Conservation (phyloP, 768 basidiomycete species). For the Coprinellus aureogranulatus region DNA sequence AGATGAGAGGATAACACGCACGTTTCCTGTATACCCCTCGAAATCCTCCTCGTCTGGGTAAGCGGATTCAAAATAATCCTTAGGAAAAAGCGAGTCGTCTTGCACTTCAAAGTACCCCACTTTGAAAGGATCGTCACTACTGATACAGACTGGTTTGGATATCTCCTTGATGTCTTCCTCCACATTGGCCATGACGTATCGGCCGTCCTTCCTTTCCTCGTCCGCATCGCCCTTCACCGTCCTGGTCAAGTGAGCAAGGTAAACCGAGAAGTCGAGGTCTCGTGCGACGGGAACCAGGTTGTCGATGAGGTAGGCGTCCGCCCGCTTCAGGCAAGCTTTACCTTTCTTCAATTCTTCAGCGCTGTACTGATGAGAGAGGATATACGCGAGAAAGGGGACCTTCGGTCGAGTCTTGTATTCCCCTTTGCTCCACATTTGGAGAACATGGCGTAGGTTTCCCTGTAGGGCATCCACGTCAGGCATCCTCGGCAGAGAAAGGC, state of each 20-base stretch:
- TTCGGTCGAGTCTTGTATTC: slow-evolving; percentile 18
- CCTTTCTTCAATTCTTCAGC: slow-evolving; percentile 20
- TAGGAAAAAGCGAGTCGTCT: slow-evolving; percentile 29
- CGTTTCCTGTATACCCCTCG: slow-evolving; percentile 43
- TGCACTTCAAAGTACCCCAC: slow-evolving; percentile 17
- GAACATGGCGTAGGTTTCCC: slow-evolving; percentile 25
- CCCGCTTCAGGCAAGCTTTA: slow-evolving; percentile 32
- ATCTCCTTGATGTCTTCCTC: slow-evolving; percentile 17
- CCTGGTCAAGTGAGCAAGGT: slow-evolving; percentile 34
- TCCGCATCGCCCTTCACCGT: slow-evolving; percentile 21
- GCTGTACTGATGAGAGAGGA: slow-evolving; percentile 29
- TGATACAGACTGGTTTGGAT: slow-evolving; percentile 29
- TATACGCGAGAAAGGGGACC: slow-evolving; percentile 20
- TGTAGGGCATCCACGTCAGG: slow-evolving; percentile 15
- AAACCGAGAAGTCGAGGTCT: slow-evolving; percentile 32
- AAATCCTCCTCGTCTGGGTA: slow-evolving; percentile 36
- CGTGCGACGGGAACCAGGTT: slow-evolving; percentile 30
- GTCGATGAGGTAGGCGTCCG: slow-evolving; percentile 33
- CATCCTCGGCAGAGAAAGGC: slow-evolving; percentile 25
- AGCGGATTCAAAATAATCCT: slow-evolving; percentile 30
- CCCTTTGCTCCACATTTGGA: slow-evolving; percentile 35
- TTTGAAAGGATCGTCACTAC: slow-evolving; percentile 21
- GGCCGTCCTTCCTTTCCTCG: slow-evolving; percentile 16
- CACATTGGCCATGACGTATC: slow-evolving; percentile 13
- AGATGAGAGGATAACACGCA: slow-evolving; percentile 14